A percentile compares a stretch with the other conserved stretches of the same genome.
Evolutionary conservation across 345 rosid species (phyloP).

Genomic region (Eucalyptus sp.): DNA sequence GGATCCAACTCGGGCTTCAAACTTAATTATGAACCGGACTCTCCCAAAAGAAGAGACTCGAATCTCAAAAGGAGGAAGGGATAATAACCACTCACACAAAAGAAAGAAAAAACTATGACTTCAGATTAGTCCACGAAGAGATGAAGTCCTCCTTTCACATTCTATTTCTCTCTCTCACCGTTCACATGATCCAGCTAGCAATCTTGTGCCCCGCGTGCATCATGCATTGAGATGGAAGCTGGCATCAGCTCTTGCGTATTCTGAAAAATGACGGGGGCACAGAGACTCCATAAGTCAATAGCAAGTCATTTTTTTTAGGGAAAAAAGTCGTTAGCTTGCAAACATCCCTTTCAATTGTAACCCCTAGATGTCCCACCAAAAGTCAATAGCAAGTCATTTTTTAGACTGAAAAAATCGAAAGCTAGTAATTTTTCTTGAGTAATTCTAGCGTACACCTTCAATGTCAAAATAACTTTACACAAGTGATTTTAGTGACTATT

Average conservation of each 20-base stretch:
- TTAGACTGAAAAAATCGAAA: not conserved
- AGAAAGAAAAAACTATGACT: no score
- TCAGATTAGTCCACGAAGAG: no score
- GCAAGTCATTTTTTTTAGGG: not conserved
- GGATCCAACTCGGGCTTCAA: no score
- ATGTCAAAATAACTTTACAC: no score
- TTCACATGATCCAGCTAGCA: fast-evolving
- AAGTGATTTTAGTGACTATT: no score
- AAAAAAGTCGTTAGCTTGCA: not conserved
- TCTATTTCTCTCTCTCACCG: fast-evolving
- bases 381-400: not conserved
- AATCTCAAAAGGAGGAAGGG: no score
- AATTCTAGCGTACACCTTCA: not conserved
- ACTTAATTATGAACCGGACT: no score
- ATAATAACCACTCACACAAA: no score
- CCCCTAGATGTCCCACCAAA: not conserved
- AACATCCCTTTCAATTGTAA: not conserved
- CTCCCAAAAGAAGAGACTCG: no score
- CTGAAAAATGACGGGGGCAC: not conserved
- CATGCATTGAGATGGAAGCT: not conserved
- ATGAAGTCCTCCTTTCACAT: no score
- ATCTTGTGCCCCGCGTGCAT: not conserved
- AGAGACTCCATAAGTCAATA: not conserved
- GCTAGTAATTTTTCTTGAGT: not conserved
- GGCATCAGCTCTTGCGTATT: not conserved